These are phyloP conservation scores for Blastocladiella emersonii DNA, from an alignment of 371 early-diverging fungal species.

Conservation along the genomic window DNA sequence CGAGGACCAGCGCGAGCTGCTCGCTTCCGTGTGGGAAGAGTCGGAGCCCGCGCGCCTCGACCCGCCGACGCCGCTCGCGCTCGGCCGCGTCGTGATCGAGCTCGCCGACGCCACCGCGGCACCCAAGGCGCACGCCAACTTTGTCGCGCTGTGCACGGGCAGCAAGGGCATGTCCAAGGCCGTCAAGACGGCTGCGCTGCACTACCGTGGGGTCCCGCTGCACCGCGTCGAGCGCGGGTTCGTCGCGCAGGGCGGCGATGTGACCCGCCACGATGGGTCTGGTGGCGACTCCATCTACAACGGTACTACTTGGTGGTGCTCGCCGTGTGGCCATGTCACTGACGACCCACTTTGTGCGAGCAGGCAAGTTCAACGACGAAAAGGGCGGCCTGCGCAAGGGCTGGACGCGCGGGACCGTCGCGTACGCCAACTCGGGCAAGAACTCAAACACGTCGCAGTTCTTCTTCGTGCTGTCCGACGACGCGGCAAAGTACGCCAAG, in stretches of 20 bases:
- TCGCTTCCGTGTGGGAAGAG: background rate
- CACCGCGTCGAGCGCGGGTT: slow-evolving; percentile 45
- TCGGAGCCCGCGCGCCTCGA: background rate
- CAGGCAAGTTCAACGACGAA: slow-evolving; percentile 55
- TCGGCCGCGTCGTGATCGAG: slow-evolving; percentile 33
- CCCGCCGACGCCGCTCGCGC: slow-evolving; percentile 22
- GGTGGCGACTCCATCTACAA: slow-evolving; percentile 60
- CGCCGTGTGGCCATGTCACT: too few relatives aligned
- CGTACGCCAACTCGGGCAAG: slow-evolving; percentile 78
- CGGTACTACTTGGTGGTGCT: too few relatives aligned
- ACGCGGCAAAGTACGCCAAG: slow-evolving; percentile 32
- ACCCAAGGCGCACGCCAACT: slow-evolving; percentile 50
- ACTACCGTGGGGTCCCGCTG: slow-evolving; percentile 29
- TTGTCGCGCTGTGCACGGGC: slow-evolving; percentile 37
- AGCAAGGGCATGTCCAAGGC: slow-evolving; percentile 26
- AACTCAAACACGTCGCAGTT: slow-evolving; percentile 77
- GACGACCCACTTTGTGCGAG: too few relatives aligned
- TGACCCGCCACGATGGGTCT: slow-evolving; percentile 52
- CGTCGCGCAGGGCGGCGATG: slow-evolving; percentile 70
- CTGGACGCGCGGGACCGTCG: slow-evolving; percentile 6
- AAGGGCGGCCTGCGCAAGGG: slow-evolving; percentile 37
- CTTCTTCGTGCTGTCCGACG: slow-evolving; percentile 48
- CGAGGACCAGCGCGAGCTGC: background rate
- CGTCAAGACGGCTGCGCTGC: slow-evolving; percentile 33
- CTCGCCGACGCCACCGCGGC: slow-evolving; percentile 27